Percentiles rank a stretch among this genome's conserved stretches.
Conservation (phyloP, 2,329 filamentous ascomycete species). For the Lachnellula suecica region DNA sequence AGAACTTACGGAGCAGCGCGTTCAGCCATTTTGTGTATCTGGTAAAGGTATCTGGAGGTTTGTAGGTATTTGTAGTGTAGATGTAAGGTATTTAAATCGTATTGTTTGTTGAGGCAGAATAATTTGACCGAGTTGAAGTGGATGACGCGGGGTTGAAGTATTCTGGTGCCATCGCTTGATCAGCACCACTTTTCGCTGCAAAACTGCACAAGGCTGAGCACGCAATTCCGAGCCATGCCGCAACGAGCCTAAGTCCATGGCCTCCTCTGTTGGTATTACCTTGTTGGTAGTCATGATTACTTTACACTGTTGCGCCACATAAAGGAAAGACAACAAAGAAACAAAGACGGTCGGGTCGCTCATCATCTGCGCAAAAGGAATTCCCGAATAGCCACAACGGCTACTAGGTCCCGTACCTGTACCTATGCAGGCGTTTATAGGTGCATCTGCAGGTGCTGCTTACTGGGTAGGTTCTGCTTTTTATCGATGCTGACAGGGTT, state of each 20-base stretch:
- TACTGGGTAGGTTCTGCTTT: too few relatives aligned
- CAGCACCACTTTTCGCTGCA: not conserved
- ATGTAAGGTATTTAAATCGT: too few relatives aligned
- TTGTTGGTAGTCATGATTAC: not conserved
- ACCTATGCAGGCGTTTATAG: too few relatives aligned
- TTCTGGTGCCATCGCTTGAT: not conserved
- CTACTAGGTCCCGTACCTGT: too few relatives aligned
- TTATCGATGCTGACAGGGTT: too few relatives aligned
- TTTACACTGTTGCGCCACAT: too few relatives aligned
- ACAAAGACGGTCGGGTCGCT: not conserved
- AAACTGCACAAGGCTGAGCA: not conserved
- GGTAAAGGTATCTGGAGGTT: constrained; percentile 11
- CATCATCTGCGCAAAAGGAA: too few relatives aligned
- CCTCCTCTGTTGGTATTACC: not conserved
- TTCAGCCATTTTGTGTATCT: too few relatives aligned
- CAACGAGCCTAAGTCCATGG: not conserved
- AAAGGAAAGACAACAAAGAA: not conserved
- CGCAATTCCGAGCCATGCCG: not conserved
- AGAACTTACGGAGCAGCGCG: constrained; percentile 21
- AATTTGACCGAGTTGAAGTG: not conserved
- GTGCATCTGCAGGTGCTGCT: too few relatives aligned
- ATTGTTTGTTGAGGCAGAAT: not conserved
- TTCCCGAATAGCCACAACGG: too few relatives aligned
- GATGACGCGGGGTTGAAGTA: too few relatives aligned
- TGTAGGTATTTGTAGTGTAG: too few relatives aligned